These are phyloP conservation scores for Tarenaya hassleriana DNA, from an alignment of 345 rosid species.

Conservation along the genomic window DNA sequence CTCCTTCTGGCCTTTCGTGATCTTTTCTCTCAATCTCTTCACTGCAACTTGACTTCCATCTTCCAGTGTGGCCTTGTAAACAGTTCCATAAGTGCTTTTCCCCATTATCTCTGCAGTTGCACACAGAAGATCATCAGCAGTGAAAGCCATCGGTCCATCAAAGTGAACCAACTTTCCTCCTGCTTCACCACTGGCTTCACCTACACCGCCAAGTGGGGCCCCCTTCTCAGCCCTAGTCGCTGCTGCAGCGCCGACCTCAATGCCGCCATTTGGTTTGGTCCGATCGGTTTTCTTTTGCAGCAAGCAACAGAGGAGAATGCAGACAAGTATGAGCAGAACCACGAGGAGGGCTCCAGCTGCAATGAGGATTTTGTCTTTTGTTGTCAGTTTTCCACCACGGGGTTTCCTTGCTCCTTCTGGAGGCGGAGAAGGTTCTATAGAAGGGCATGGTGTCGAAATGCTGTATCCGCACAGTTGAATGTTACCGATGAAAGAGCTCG, in stretches of 20 bases:
- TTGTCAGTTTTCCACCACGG: slow-evolving; percentile 39
- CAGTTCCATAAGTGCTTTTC: slow-evolving; percentile 88
- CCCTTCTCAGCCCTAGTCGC: slow-evolving; percentile 50
- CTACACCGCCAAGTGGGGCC: slow-evolving; percentile 31
- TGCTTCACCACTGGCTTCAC: slow-evolving; percentile 60
- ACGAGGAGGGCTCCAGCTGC: slow-evolving; percentile 62
- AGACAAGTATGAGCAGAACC: slow-evolving; percentile 49
- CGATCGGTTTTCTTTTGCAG: slow-evolving; percentile 45
- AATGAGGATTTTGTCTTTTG: slow-evolving; percentile 69
- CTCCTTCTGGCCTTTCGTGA: slow-evolving; percentile 71
- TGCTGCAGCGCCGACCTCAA: slow-evolving; percentile 27
- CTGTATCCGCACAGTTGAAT: slow-evolving; percentile 73
- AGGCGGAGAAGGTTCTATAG: slow-evolving; percentile 35
- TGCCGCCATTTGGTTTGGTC: slow-evolving; percentile 34
- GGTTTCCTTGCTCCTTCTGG: slow-evolving; percentile 23
- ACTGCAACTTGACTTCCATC: slow-evolving; percentile 93
- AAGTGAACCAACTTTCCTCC: slow-evolving; percentile 94
- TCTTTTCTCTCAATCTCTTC: slow-evolving; percentile 82
- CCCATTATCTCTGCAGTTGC: slow-evolving; percentile 99
- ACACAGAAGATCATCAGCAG: slow-evolving; percentile 92
- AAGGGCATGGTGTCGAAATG: slow-evolving; percentile 46
- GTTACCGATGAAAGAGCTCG: slow-evolving; percentile 72
- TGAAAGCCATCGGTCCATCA: slow-evolving; percentile 82
- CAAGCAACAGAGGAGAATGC: slow-evolving; percentile 60
- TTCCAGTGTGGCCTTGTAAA: slow-evolving; percentile 88